Percentiles rank a stretch among this genome's conserved stretches.
These are phyloP conservation scores for Leishmania guyanensis DNA, from an alignment of 208 protist species.

Conservation along the genomic window DNA sequence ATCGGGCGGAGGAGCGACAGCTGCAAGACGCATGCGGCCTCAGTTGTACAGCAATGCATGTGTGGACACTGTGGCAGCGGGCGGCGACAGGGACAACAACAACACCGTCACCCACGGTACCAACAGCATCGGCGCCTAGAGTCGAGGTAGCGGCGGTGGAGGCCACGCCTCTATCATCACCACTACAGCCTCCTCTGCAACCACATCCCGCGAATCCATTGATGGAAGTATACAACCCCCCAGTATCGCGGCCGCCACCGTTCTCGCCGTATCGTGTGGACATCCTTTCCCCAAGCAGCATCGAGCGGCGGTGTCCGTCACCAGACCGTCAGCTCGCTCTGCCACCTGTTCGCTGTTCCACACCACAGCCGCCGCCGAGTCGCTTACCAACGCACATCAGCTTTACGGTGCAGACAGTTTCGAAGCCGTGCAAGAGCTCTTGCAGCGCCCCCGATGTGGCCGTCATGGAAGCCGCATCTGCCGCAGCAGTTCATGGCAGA, in stretches of 20 bases:
- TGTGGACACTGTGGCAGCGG: constrained; percentile 19
- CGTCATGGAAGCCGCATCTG: neutral
- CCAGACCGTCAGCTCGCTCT: neutral
- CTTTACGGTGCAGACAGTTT: constrained; percentile 17
- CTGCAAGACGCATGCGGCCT: constrained; percentile 8
- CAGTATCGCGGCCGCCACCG: neutral
- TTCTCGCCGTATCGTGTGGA: neutral
- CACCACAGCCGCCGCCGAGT: neutral
- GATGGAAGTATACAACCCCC: neutral
- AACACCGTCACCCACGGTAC: neutral
- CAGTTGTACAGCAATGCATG: constrained; percentile 19
- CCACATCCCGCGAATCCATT: neutral
- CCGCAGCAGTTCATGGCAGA: neutral
- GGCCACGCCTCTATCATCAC: neutral
- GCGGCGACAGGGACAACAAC: neutral
- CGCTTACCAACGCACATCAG: constrained; percentile 22
- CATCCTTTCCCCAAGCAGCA: neutral
- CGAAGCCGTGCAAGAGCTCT: constrained; percentile 6
- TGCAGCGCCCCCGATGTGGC: constrained; percentile 1
- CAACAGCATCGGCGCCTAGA: constrained; percentile 9
- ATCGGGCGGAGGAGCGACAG: neutral
- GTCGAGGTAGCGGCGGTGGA: neutral
- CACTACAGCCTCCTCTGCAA: neutral
- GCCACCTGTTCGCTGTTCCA: constrained; percentile 1
- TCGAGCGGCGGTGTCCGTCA: neutral